Percentiles rank a stretch among this genome's conserved stretches.
Conservation (phyloP, 768 basidiomycete genomes). For the Naematelia encephala region DNA sequence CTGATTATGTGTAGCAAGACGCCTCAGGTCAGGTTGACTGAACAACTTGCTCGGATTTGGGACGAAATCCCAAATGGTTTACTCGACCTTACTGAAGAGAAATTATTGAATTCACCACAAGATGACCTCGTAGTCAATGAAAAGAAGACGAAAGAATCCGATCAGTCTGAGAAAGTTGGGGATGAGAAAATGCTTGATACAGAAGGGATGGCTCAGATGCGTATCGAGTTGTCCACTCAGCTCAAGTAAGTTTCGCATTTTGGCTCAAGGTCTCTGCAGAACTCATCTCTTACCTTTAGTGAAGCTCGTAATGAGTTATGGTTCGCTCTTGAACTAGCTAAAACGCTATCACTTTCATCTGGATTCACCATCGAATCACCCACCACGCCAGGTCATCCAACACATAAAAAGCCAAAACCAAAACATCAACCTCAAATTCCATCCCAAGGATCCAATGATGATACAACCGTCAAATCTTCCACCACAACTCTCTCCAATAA, state of each 20-base stretch:
- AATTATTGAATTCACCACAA: slow-evolving; percentile 7
- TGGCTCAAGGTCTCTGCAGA: too few species aligned
- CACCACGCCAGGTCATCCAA: slow-evolving; percentile 5
- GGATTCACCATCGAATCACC: slow-evolving; percentile 23
- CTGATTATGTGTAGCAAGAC: slow-evolving; percentile 13
- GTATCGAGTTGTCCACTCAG: slow-evolving; percentile 28
- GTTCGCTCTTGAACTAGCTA: slow-evolving; percentile 41
- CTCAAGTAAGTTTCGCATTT: slow-evolving; percentile 45
- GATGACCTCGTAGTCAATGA: slow-evolving; percentile 19
- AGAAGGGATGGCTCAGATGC: slow-evolving; percentile 36
- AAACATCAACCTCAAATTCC: slow-evolving; percentile 12
- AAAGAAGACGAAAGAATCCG: slow-evolving; percentile 4
- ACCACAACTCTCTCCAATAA: background rate
- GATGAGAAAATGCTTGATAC: slow-evolving; percentile 17
- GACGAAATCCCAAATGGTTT: slow-evolving; percentile 40
- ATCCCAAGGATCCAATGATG: background rate
- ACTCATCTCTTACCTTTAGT: slow-evolving; percentile 9
- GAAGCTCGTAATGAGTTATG: slow-evolving; percentile 44
- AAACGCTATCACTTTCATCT: slow-evolving; percentile 31
- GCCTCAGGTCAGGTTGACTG: slow-evolving; percentile 26
- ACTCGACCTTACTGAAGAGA: slow-evolving; percentile 31
- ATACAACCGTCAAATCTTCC: slow-evolving; percentile 1
- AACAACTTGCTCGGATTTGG: slow-evolving; percentile 37
- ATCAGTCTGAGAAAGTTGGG: slow-evolving; percentile 12
- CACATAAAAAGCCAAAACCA: slow-evolving; percentile 11